Conservation (phyloP, 306 rosid genomes). For the Begonia peltatifolia region DNA sequence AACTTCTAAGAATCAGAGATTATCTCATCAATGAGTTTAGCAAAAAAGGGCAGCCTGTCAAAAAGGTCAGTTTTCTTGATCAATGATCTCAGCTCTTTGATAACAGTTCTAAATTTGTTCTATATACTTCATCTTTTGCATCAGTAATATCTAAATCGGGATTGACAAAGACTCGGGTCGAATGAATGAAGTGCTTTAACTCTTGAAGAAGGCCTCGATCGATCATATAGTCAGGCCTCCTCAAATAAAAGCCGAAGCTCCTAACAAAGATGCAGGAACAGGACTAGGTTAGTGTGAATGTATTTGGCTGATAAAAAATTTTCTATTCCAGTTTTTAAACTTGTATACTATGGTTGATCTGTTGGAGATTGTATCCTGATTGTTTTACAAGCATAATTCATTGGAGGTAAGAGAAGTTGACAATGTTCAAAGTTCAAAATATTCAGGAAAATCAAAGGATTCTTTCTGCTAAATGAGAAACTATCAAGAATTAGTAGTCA, state of each 20-base stretch:
- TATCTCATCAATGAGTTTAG: conserved; percentile 52
- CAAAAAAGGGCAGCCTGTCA: conserved; percentile 81
- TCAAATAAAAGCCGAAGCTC: conserved; percentile 72
- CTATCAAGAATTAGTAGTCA: conserved; percentile 15
- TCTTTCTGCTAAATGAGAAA: no score
- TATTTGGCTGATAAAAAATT: no score
- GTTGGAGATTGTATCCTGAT: not conserved
- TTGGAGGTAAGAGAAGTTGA: no score
- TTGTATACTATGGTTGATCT: not conserved
- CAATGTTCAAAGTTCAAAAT: no score
- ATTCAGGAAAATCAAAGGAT: no score
- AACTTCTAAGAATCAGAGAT: conserved; percentile 75
- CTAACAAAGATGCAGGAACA: conserved; percentile 45
- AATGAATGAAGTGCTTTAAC: conserved; percentile 15
- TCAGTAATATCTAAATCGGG: conserved; percentile 13
- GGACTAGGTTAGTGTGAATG: conserved; percentile 55
- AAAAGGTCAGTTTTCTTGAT: conserved; percentile 46
- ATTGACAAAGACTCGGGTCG: conserved; percentile 50
- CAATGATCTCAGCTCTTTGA: not conserved
- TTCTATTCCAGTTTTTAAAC: no score
- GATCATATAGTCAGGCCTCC: conserved; percentile 73
- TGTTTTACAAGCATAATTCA: no score
- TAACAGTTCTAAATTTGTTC: not conserved
- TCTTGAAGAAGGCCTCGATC: conserved; percentile 75
- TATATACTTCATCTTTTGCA: no score